Conservation (phyloP, 345 rosid species). For the Ailanthus altissimus region DNA sequence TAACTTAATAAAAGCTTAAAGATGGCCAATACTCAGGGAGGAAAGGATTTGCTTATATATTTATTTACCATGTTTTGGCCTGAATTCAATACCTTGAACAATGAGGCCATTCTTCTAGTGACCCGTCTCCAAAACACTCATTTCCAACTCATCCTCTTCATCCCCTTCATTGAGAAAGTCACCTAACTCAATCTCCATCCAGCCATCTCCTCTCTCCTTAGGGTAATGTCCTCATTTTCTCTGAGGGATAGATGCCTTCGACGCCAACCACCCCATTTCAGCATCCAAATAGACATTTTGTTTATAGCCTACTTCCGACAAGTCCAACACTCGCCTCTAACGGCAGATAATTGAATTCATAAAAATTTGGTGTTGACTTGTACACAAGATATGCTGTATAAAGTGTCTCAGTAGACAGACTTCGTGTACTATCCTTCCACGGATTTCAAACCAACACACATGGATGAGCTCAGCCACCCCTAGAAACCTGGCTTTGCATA, state of each 20-base stretch:
- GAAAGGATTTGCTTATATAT: background rate
- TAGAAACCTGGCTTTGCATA: background rate
- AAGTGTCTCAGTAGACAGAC: constrained; percentile 43
- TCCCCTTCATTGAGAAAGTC: constrained; percentile 32
- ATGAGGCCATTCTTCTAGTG: constrained; percentile 62
- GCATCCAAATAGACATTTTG: constrained; percentile 26
- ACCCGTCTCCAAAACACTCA: constrained; percentile 47
- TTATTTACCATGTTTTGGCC: constrained; percentile 36
- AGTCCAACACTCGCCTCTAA: constrained; percentile 37
- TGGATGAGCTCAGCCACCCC: constrained; percentile 33
- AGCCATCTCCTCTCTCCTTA: constrained; percentile 55
- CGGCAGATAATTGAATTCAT: constrained; percentile 43
- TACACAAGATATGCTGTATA: constrained; percentile 54
- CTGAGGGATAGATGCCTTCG: background rate
- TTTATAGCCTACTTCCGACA: constrained; percentile 20
- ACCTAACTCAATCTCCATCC: constrained; percentile 70
- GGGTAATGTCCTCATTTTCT: constrained; percentile 25
- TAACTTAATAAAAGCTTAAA: background rate
- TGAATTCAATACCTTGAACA: constrained; percentile 59
- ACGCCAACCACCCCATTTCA: background rate
- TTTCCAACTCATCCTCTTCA: constrained; percentile 44
- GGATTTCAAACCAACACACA: constrained; percentile 58
- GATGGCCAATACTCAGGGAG: background rate
- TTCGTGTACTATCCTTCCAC: constrained; percentile 29
- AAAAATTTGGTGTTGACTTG: constrained; percentile 13